These are phyloP conservation scores for Ophiostoma sp. DNA, from an alignment of 2,329 filamentous ascomycete genomes.

Conservation along the genomic window DNA sequence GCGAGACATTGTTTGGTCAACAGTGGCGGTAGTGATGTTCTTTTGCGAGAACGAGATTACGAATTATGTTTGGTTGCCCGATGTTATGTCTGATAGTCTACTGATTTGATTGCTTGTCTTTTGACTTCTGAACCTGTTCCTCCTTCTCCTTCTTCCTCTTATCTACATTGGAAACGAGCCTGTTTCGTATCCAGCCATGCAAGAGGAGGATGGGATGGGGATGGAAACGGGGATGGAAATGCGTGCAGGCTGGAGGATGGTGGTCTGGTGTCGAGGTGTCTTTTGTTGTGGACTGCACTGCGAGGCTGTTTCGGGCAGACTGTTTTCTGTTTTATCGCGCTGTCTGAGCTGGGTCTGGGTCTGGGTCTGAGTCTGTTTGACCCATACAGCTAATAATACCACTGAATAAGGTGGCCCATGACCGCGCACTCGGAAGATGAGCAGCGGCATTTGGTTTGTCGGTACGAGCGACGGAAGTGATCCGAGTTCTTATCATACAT, in stretches of 20 bases:
- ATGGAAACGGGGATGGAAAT: too few relatives aligned
- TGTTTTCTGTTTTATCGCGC: neutral
- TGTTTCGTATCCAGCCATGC: neutral
- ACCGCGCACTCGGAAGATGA: constrained; percentile 6
- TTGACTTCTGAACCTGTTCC: neutral
- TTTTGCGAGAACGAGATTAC: neutral
- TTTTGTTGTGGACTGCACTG: neutral
- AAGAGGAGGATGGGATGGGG: neutral
- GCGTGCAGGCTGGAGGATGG: too few relatives aligned
- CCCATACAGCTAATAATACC: neutral
- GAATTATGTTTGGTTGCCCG: too few relatives aligned
- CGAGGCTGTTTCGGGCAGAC: neutral
- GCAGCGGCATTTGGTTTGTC: constrained; percentile 5
- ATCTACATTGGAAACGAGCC: neutral
- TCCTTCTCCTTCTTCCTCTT: neutral
- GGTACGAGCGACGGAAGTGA: neutral
- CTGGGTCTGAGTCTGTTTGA: too few relatives aligned
- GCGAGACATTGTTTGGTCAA: neutral
- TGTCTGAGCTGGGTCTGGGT: too few relatives aligned
- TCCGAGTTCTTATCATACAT: neutral
- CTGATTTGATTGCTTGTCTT: neutral
- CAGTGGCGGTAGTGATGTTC: neutral
- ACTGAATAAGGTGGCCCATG: neutral
- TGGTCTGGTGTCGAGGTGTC: neutral
- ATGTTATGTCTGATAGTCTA: too few relatives aligned